A percentile compares a stretch with the other conserved stretches of the same genome.
Conservation (phyloP, 1,284 basidiomycete genomes). For the Marasmius oreades region DNA sequence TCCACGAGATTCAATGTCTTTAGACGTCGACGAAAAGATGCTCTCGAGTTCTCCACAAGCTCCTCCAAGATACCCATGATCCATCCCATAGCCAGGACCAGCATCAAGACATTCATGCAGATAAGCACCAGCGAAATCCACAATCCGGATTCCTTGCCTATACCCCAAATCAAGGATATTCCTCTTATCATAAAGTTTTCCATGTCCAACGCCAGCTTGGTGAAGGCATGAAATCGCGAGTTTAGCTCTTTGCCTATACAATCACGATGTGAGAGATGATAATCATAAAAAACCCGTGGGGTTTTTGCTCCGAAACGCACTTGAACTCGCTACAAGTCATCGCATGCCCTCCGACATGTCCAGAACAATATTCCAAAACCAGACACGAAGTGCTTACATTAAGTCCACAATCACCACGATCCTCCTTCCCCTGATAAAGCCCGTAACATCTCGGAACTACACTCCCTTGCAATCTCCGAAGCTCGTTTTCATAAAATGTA, state of each 20-base stretch:
- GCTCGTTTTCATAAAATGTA: not conserved
- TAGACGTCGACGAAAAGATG: too few relatives aligned
- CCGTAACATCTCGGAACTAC: not conserved
- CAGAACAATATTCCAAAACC: constrained; percentile 1
- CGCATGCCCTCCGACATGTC: not conserved
- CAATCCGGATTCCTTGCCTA: not conserved
- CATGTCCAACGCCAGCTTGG: not conserved
- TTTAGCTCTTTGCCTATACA: not conserved
- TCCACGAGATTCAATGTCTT: too few relatives aligned
- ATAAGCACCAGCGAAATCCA: not conserved
- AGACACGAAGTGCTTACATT: not conserved
- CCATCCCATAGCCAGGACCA: too few relatives aligned
- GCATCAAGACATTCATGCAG: not conserved
- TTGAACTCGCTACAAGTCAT: not conserved
- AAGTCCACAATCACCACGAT: not conserved
- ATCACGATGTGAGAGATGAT: not conserved
- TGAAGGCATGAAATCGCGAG: not conserved
- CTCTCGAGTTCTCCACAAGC: too few relatives aligned
- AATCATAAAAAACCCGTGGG: not conserved
- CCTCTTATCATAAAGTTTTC: not conserved
- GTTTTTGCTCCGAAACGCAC: not conserved
- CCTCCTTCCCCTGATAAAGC: not conserved
- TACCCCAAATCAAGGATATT: not conserved
- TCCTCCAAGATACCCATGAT: too few relatives aligned
- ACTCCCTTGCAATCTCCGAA: not conserved